These are phyloP conservation scores for Metarhizium anisopliae DNA, from an alignment of 2,329 filamentous ascomycete species.

Conservation along the genomic window DNA sequence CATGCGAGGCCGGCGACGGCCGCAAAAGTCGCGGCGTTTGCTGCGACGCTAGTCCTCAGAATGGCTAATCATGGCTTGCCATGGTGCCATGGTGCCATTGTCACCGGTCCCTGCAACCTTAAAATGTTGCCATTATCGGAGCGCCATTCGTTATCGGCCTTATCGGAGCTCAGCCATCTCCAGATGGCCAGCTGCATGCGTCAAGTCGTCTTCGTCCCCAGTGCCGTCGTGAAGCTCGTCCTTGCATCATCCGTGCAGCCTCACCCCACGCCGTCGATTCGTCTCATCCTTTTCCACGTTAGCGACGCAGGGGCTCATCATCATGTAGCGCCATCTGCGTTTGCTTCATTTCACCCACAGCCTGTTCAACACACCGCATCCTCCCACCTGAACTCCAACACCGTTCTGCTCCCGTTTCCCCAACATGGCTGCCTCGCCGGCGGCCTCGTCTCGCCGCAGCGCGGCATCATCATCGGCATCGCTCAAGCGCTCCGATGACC, in stretches of 20 bases:
- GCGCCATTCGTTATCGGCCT: neutral
- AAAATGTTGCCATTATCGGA: neutral
- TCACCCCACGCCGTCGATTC: neutral
- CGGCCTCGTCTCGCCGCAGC: slow-evolving; percentile 26
- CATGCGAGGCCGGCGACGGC: too few relatives aligned
- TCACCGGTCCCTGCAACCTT: neutral
- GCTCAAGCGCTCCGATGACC: slow-evolving; percentile 20
- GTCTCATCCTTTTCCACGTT: neutral
- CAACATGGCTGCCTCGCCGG: slow-evolving; percentile 27
- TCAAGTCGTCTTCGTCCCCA: neutral
- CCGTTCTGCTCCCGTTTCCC: neutral
- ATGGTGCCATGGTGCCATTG: neutral
- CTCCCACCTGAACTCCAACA: neutral
- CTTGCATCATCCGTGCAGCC: neutral
- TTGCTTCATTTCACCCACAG: neutral
- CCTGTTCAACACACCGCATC: neutral
- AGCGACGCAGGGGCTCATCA: neutral
- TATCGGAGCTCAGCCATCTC: neutral
- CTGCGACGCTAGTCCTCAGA: too few relatives aligned
- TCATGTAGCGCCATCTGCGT: slow-evolving; percentile 6
- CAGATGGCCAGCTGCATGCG: neutral
- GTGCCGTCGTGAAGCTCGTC: neutral
- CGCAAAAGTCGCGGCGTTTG: too few relatives aligned
- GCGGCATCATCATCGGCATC: slow-evolving; percentile 27
- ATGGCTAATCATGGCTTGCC: too few relatives aligned